Evolutionary conservation across 768 basidiomycete genomes (phyloP), one percentile per base, ranked within the genome.

Genomic region (Rhodotorula kratochvilovae): DNA sequence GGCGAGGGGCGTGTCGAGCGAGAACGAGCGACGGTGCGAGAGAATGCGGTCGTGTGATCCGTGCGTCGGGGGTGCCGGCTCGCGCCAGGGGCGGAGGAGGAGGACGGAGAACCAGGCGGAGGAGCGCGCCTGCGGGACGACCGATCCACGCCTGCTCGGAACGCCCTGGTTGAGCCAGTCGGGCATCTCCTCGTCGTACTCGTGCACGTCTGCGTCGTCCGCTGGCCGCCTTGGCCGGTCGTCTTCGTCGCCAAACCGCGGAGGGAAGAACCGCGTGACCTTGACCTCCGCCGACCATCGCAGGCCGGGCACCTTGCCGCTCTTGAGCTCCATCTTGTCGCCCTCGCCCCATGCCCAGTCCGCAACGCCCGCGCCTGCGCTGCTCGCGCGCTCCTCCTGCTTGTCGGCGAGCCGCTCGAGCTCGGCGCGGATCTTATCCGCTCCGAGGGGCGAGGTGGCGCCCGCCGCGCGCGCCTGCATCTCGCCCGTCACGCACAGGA

Each of bases 271-370:
- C 19, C 35, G 36, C n/a, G 63, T 46, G 16, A 70, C 63, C 23
- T 61, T 46, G n/a, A 43, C 68, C 59, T 70, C 68, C 13, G 48
- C 68, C 13, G 36, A 42, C 68, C 68, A 70, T 2, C 29, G 2
- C 53, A 27, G 17, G 15, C 58, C 58, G 12, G 63, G n/a, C 21
- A 54, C 42, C 29, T 29, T 29, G 17, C 60, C 63, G 19, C 45
- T 61, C 43, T 43, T 36, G 21, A 70, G 31, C 57, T 61, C 36
- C 17, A 64, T 16, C n/a, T 42, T 35, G 17, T 65, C 68, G 6
- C 63, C 68, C 54, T 65, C 57, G 3, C 51, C 58, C 68, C 68
- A 70, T 2, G 19, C 21, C 29, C 53, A 31, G 1, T 57, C 35
- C 23, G 27, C 33, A 31, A 21, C 39, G 19, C 42, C n/a, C 15